Evolutionary conservation across 768 basidiomycete genomes (phyloP).

Genomic region (Suillus bovinus): DNA sequence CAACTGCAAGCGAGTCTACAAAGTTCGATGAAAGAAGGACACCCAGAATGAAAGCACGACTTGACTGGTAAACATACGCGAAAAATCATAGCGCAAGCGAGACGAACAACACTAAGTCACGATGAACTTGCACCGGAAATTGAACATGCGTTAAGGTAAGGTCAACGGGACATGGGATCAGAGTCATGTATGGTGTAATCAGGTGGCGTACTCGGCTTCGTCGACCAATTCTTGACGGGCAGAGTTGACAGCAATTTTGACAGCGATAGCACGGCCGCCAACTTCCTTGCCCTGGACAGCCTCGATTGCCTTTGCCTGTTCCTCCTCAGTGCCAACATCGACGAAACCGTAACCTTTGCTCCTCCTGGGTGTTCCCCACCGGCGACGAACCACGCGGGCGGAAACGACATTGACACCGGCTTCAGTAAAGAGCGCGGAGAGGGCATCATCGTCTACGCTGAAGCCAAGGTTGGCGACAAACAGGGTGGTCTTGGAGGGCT

Average conservation of each 20-base stretch:
- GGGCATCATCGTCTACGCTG: conserved; percentile 82
- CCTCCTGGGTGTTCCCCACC: conserved; percentile 80
- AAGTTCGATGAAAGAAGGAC: conserved; percentile 30
- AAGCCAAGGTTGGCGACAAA: conserved; percentile 99
- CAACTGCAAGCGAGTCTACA: conserved; percentile 32
- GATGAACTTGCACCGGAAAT: conserved; percentile 24
- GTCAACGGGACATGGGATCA: conserved; percentile 26
- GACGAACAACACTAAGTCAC: conserved; percentile 35
- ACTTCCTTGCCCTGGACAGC: conserved; percentile 87
- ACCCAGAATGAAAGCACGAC: conserved; percentile 33
- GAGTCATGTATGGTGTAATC: conserved; percentile 17
- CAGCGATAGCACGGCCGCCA: conserved; percentile 80
- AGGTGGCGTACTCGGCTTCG: conserved; percentile 33
- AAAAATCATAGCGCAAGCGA: conserved; percentile 33
- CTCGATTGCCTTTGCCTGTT: conserved; percentile 90
- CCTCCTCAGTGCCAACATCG: conserved; percentile 85
- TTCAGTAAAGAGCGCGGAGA: conserved; percentile 82
- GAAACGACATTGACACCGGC: conserved; percentile 80
- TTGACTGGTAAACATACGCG: conserved; percentile 37
- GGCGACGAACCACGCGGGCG: conserved; percentile 87
- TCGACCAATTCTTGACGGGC: conserved; percentile 54
- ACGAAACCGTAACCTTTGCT: conserved; percentile 99
- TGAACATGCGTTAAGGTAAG: conserved; percentile 25
- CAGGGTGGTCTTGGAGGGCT: conserved; percentile 85
- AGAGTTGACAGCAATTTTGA: conserved; percentile 94